These are phyloP conservation scores for Ligustrum vulgare DNA, from an alignment of 257 asterid species.

Conservation along the genomic window DNA sequence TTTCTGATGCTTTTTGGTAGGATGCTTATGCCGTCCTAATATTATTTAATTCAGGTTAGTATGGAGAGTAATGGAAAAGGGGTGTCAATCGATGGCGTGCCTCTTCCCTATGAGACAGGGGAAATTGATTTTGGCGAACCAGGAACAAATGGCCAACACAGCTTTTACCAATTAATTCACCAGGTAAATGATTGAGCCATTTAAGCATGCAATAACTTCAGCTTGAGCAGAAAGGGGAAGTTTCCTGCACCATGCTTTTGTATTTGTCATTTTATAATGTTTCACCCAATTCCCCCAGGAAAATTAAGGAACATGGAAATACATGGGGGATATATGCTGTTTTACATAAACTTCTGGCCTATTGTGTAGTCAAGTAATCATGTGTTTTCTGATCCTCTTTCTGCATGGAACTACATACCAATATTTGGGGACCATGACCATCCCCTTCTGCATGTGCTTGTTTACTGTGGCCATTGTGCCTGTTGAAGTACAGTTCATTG, in stretches of 20 bases:
- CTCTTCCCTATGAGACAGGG: constrained; percentile 91
- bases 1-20: constrained; percentile 19
- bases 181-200: constrained; percentile 54
- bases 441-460: not conserved
- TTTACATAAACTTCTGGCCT: not conserved
- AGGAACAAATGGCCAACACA: constrained; percentile 99
- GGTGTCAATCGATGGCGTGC: constrained; percentile 91
- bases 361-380: not conserved
- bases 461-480: not conserved
- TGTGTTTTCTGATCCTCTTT: not conserved
- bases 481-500: not conserved
- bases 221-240: constrained; percentile 14
- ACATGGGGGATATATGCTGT: constrained; percentile 7
- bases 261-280: constrained; percentile 17
- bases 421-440: not conserved
- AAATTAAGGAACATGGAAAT: constrained; percentile 5
- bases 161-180: constrained; percentile 99
- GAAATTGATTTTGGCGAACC: constrained; percentile 99
- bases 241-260: constrained; percentile 16
- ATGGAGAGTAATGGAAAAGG: constrained; percentile 99
- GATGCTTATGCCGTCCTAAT: constrained; percentile 7
- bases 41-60: constrained; percentile 66
- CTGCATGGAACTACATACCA: not conserved
- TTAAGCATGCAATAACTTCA: constrained; percentile 5
- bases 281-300: constrained; percentile 6